These are phyloP conservation scores for Hibiscus trionum DNA, from an alignment of 345 rosid genomes.

Conservation along the genomic window DNA sequence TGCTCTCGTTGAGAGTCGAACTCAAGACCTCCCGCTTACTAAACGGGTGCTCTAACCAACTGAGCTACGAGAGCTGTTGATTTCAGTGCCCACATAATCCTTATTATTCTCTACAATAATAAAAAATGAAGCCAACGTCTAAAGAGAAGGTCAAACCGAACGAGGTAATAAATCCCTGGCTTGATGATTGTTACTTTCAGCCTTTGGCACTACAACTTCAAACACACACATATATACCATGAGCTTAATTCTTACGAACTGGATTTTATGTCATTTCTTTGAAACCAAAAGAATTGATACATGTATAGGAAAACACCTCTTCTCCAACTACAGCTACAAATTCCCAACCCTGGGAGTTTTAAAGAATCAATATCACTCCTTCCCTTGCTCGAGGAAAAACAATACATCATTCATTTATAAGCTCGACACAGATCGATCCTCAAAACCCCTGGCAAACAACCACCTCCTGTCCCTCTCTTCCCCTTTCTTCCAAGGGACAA, in stretches of 20 bases:
- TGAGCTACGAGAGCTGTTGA: conserved; percentile 61
- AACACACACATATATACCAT: not conserved
- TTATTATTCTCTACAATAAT: too few species aligned
- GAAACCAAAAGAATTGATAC: conserved; percentile 15
- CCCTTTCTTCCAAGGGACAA: not conserved
- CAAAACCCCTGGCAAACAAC: not conserved
- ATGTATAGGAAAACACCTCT: conserved; percentile 3
- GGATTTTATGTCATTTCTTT: conserved; percentile 7
- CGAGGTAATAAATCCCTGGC: not conserved
- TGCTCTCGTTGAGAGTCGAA: not conserved
- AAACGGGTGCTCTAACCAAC: conserved; percentile 97
- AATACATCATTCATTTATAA: not conserved
- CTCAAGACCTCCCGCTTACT: conserved; percentile 26
- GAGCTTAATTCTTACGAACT: not conserved
- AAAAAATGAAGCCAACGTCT: too few species aligned
- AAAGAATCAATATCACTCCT: conserved; percentile 6
- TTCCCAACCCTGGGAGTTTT: not conserved
- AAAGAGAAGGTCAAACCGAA: too few species aligned
- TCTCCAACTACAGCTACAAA: not conserved
- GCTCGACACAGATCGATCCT: conserved; percentile 13
- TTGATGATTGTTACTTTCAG: not conserved
- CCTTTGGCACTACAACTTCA: not conserved
- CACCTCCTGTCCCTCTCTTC: not conserved
- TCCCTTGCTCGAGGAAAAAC: not conserved
- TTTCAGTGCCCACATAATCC: too few species aligned